Evolutionary conservation across 129 eudicot genomes (phyloP).

Genomic region (Artemisia tridentata): DNA sequence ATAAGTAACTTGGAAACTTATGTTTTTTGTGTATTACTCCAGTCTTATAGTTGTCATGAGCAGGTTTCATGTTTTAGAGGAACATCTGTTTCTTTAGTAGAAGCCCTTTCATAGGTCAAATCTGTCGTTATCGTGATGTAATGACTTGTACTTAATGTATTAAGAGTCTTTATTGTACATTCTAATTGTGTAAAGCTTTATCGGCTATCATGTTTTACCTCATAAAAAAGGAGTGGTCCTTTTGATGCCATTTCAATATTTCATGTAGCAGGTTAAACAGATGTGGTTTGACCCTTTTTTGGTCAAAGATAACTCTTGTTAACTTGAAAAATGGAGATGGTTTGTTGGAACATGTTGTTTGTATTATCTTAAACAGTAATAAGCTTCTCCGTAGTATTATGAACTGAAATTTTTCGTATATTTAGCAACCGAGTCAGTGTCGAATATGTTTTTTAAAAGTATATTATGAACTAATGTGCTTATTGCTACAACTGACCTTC

Average conservation of each 20-base stretch:
- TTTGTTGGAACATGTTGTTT: no score
- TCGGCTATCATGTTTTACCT: neutral
- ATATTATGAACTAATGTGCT: no score
- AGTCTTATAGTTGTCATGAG: slow-evolving; percentile 23
- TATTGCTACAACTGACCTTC: no score
- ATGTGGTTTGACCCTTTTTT: neutral
- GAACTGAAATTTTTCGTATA: no score
- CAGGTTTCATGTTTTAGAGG: slow-evolving; percentile 35
- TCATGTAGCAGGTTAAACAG: neutral
- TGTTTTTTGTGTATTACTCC: slow-evolving; percentile 12
- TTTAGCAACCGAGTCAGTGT: no score
- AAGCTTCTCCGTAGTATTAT: no score
- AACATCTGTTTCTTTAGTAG: slow-evolving; percentile 29
- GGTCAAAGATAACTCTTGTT: neutral
- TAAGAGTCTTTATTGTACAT: slow-evolving; percentile 16
- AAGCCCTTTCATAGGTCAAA: slow-evolving; percentile 13
- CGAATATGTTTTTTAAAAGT: no score
- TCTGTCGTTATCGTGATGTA: slow-evolving; percentile 12
- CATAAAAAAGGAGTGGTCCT: neutral
- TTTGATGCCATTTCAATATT: neutral
- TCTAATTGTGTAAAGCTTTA: neutral
- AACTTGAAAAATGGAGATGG: no score
- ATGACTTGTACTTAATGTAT: slow-evolving; percentile 26
- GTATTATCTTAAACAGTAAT: no score
- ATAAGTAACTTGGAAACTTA: slow-evolving; percentile 14